Conservation (phyloP, 2,329 filamentous ascomycete species). For the Sordariomycetes sp. region DNA sequence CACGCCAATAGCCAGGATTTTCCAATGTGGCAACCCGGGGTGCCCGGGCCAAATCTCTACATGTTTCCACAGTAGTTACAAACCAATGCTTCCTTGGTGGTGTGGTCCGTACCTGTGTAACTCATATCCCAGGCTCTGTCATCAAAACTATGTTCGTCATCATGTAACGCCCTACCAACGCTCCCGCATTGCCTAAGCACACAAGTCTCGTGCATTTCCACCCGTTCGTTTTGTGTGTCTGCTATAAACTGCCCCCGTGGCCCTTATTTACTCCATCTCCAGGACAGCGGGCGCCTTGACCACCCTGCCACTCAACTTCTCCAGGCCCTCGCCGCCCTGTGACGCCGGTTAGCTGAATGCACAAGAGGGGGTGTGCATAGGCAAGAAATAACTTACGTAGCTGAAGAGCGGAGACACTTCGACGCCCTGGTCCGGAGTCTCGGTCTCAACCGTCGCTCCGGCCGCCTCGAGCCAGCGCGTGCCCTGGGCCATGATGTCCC, state of each 20-base stretch:
- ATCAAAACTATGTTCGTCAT: not conserved
- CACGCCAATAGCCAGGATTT: not conserved
- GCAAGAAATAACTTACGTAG: constrained; percentile 60
- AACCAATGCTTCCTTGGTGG: not conserved
- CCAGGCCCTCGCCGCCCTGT: constrained; percentile 53
- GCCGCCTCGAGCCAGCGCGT: constrained; percentile 74
- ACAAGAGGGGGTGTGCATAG: not conserved
- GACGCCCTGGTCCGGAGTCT: constrained; percentile 54
- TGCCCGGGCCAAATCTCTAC: not conserved
- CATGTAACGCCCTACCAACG: not conserved
- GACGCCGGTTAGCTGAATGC: constrained; percentile 9
- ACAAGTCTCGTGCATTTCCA: not conserved
- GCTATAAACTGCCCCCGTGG: not conserved
- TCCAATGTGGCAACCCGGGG: not conserved
- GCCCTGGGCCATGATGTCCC: constrained; percentile 83
- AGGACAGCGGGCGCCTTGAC: constrained; percentile 39
- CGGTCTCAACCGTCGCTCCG: constrained; percentile 63
- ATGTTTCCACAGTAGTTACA: not conserved
- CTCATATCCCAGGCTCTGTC: not conserved
- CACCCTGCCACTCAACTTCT: constrained; percentile 39
- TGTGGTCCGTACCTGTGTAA: not conserved
- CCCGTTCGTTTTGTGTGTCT: not conserved
- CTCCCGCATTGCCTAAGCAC: not conserved
- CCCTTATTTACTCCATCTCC: not conserved
- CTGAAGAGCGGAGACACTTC: constrained; percentile 90